Conservation (phyloP, 139 green algal species). For the Chlamydomonas sp. region DNA sequence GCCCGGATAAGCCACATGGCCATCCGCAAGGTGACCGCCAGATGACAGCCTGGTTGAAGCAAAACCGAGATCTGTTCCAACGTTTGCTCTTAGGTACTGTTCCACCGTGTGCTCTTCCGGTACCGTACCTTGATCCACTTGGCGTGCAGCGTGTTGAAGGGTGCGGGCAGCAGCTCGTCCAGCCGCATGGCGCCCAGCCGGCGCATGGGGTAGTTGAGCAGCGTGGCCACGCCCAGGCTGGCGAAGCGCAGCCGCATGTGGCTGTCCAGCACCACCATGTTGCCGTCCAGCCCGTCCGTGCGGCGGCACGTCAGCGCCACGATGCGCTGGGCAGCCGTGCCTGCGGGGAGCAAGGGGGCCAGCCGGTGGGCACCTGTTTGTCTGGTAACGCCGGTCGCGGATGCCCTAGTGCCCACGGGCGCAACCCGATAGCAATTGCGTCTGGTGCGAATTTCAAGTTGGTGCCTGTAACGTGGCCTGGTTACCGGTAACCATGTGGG, state of each 20-base stretch:
- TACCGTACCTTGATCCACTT: constrained; percentile 45
- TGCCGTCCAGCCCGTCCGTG: constrained; percentile 12
- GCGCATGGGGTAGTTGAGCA: constrained; percentile 37
- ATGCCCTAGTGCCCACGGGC: too few species aligned
- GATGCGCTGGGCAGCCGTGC: constrained; percentile 32
- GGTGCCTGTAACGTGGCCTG: too few species aligned
- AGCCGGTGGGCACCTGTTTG: neutral
- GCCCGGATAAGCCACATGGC: too few species aligned
- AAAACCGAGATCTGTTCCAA: too few species aligned
- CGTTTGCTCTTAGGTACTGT: too few species aligned
- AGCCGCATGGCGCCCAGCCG: constrained; percentile 31
- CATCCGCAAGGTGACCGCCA: too few species aligned
- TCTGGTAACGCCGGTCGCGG: too few species aligned
- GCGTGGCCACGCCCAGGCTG: constrained; percentile 6
- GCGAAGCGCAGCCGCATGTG: constrained; percentile 30
- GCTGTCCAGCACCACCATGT: constrained; percentile 36
- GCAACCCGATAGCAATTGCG: too few species aligned
- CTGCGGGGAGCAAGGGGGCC: neutral
- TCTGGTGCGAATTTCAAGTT: too few species aligned
- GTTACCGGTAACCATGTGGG: too few species aligned
- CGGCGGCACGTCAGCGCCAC: constrained; percentile 15
- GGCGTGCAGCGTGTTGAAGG: constrained; percentile 46
- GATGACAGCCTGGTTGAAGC: too few species aligned
- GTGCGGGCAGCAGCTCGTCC: constrained; percentile 34
- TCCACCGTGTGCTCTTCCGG: neutral